Base-by-base conservation (phyloP, 129 eudicot genomes). In the Scalesia atractyloides region DNA sequence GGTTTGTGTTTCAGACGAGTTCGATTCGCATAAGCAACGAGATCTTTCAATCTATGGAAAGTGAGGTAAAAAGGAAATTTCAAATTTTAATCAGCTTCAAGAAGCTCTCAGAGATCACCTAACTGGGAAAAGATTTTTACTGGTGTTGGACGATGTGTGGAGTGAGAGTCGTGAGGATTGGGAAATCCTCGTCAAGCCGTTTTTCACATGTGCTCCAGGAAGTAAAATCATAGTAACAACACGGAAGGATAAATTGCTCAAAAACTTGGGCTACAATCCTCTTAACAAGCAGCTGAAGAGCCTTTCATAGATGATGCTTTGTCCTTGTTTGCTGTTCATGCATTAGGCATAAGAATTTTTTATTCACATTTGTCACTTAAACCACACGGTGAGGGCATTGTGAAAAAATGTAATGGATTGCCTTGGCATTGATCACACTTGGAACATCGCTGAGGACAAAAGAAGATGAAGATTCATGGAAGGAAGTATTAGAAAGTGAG, bases 151-250 rank as follows among this genome's bases (percentile, higher is more conserved):
- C 4, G 67, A 61, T 15, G 33, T 61, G 2, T 61, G 67, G 67
- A 30, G 69, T 65, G 69, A 65, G 3, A 36, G 47, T 3, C 30
- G 9, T 62, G 22, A 34, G 68, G 68, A 62, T n/a, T 34, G 68
- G 68, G 24, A 65, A 12, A 41, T 15, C 1, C 7, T 65, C 2
- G 69, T 43, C 1, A 24, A 11, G 33, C 69, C 34, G 3, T 65
- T 65, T 41, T 33, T 9, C 37, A 5, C 70, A 1, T 47, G 50
- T 20, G 70, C 70, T 41, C 26, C 13, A 0, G 68, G 68, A 64
- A 16, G 68, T 64, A 64, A 36, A 41, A 64, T 64, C 39, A 41
- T 64, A 16, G 7, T 64, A 24, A 64, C 69, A 17, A 64, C 69
- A n/a, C 33, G 69, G 14, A 64, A 64, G 69, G 26, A 16, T 7